These are phyloP conservation scores for Lodderomyces elongisporus DNA, from an alignment of 1,139 yeast species.

Conservation along the genomic window DNA sequence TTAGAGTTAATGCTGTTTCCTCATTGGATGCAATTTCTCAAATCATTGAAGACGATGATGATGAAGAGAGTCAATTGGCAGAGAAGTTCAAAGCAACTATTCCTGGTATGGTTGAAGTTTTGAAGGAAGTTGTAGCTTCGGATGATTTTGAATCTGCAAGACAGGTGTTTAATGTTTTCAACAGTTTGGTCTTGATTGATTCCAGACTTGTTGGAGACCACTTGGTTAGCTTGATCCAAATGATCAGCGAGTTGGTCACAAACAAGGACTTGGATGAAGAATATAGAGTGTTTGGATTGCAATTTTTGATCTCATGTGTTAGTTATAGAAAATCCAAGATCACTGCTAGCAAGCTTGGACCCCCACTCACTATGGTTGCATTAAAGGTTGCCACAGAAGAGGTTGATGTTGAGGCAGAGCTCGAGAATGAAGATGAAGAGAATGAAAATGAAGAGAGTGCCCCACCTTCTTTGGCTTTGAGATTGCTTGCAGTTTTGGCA, in stretches of 20 bases:
- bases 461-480: slow-evolving; percentile 73
- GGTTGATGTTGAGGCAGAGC: slow-evolving; percentile 64
- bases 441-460: slow-evolving; percentile 89
- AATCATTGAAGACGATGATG: slow-evolving; percentile 54
- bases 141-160: slow-evolving; percentile 71
- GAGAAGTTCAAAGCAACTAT: slow-evolving; percentile 60
- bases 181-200: slow-evolving; percentile 72
- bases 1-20: slow-evolving; percentile 77
- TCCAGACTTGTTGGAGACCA: slow-evolving; percentile 75
- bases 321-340: slow-evolving; percentile 66
- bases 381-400: slow-evolving; percentile 77
- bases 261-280: slow-evolving; percentile 72
- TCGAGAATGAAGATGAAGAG: slow-evolving; percentile 77
- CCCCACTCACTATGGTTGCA: slow-evolving; percentile 69
- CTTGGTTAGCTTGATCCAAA: slow-evolving; percentile 61
- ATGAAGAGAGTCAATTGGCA: slow-evolving; percentile 35
- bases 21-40: slow-evolving; percentile 77
- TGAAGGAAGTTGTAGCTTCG: slow-evolving; percentile 65
- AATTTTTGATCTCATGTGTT: slow-evolving; percentile 76
- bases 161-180: slow-evolving; percentile 80
- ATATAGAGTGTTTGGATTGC: slow-evolving; percentile 76
- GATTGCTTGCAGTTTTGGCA: slow-evolving; percentile 75
- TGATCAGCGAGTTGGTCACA: slow-evolving; percentile 72
- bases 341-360: slow-evolving; percentile 68
- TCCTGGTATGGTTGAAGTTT: slow-evolving; percentile 78